A percentile compares a stretch with the other conserved stretches of the same genome.
Conservation (phyloP, 73 alveolate genomes). For the Symbiodinium pilosum region DNA sequence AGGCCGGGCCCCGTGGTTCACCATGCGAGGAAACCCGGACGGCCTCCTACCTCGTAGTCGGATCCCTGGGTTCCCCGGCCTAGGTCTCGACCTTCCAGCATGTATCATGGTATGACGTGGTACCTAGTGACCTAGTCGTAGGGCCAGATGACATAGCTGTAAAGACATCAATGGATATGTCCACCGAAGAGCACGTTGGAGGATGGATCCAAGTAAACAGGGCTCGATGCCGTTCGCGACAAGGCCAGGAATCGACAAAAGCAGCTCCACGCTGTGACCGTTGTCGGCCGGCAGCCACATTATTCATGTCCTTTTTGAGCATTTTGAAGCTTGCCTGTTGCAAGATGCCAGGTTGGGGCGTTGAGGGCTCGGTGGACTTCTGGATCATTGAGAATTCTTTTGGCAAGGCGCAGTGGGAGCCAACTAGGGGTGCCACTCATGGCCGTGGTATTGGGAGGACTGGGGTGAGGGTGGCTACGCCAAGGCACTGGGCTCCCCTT, state of each 20-base stretch:
- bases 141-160: neutral
- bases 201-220: too few relatives aligned
- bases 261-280: slow-evolving; percentile 68
- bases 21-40: neutral
- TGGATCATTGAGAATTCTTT: slow-evolving; percentile 84
- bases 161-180: neutral
- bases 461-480: slow-evolving; percentile 93
- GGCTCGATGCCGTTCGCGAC: too few relatives aligned
- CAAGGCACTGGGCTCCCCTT: slow-evolving; percentile 11
- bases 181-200: neutral
- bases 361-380: neutral
- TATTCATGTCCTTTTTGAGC: too few relatives aligned
- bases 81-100: too few relatives aligned
- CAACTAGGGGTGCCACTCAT: neutral
- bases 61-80: neutral
- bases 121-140: too few relatives aligned
- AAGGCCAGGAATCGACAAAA: slow-evolving; percentile 31
- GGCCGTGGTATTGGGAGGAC: neutral
- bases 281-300: slow-evolving; percentile 9
- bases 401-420: slow-evolving; percentile 20
- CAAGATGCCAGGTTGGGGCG: slow-evolving; percentile 80
- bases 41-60: neutral
- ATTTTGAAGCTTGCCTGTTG: too few relatives aligned
- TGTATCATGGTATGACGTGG: neutral
- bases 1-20: neutral